Evolutionary conservation across 208 protist genomes (phyloP), one percentile per base, ranked within the genome.

Genomic region (Trypanosoma boissoni): DNA sequence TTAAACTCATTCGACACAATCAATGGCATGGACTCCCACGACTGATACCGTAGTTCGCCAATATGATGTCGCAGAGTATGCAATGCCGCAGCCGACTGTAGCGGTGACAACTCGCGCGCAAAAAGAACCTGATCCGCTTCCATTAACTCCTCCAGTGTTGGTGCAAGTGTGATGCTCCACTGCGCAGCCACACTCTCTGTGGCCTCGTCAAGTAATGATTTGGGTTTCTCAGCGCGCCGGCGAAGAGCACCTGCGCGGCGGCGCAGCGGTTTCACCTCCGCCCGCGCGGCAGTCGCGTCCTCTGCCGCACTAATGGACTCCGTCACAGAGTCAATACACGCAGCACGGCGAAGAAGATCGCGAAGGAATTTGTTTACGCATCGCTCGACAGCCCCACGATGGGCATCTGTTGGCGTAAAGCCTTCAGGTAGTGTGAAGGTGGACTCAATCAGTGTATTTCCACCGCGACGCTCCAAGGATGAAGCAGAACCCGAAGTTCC

Each of bases 101-200:
- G 56, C n/a, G 91, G 91, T 9, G 83, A 91, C 7, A 96, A 66
- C 20, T 71, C 72, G 18, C 74, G 74, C 24, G 79, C 51, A 65
- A 96, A 93, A 28, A 94, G 72, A 34, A 96, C 62, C 52, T 91
- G 86, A 57, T 96, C 91, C 2, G 83, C 86, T 37, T 96, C 91
- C 68, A 96, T 94, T 20, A 96, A 74, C 68, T 96, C 91, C 60
- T 94, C 87, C 3, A 96, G 54, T 2, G 79, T 88, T 12, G 91
- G 91, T 10, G 71, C 69, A 0, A 68, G 76, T 5, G 86, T 92
- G 50, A 92, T 61, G 23, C 78, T 85, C 84, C 87, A 92, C 60
- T 80, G 80, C 52, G 80, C 20, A 37, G 58, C 29, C 52, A 96
- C 74, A n/a, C 75, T 71, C 66, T 94, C 91, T 6, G 72, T 72